phyloP scores from a whole-genome alignment of 176 grass and related monocot species.

The Raddia guianensis region DNA sequence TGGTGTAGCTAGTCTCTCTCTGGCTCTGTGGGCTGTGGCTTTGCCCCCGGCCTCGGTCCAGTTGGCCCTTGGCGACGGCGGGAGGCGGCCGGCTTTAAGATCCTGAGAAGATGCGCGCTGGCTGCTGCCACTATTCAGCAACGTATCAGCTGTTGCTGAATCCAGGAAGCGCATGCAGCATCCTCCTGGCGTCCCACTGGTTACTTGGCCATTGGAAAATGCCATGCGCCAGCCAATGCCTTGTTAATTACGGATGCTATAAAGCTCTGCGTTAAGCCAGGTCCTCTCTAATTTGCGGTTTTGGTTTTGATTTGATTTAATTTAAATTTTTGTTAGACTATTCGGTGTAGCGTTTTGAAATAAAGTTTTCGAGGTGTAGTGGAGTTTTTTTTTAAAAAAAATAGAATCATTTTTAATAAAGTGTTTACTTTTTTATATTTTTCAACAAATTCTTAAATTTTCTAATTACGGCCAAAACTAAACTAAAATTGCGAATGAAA shows the following conservation, averaged over 20 bases:
- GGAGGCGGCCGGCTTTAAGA: constrained; percentile 28
- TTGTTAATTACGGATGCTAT: constrained; percentile 38
- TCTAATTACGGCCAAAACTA: too few relatives aligned
- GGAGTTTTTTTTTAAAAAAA: too few relatives aligned
- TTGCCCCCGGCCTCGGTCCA: neutral
- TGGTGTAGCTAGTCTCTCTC: neutral
- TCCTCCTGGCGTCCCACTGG: constrained; percentile 46
- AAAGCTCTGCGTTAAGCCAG: constrained; percentile 29
- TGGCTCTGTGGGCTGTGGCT: constrained; percentile 8
- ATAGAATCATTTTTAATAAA: too few relatives aligned
- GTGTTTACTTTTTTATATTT: too few relatives aligned
- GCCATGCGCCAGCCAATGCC: constrained; percentile 61
- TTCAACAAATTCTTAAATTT: too few relatives aligned
- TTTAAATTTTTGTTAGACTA: too few relatives aligned
- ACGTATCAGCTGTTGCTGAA: constrained; percentile 5
- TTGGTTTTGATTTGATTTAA: too few relatives aligned
- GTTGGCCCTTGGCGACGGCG: constrained; percentile 48
- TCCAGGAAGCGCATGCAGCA: neutral
- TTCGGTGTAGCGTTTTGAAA: too few relatives aligned
- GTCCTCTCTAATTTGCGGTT: neutral
- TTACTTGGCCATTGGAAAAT: constrained; percentile 63
- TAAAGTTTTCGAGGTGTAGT: too few relatives aligned
- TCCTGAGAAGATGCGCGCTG: constrained; percentile 37
- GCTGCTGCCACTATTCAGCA: neutral
- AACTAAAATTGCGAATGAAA: too few relatives aligned